Evolutionary conservation across 331 rosid genomes (phyloP).

Genomic region (Saraca asoca): DNA sequence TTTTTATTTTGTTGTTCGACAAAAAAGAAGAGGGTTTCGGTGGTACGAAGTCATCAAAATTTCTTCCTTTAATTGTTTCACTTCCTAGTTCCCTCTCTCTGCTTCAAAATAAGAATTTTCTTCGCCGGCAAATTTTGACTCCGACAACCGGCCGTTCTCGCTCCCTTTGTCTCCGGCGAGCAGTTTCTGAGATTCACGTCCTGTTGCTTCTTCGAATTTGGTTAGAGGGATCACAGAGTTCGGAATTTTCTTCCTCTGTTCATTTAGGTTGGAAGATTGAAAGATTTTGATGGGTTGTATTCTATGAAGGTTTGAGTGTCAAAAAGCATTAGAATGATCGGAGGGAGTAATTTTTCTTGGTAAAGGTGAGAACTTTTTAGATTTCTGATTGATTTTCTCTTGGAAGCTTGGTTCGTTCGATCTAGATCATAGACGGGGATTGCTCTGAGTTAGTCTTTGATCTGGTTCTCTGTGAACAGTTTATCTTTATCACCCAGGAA

Average conservation of each 20-base stretch:
- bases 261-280: constrained; percentile 22
- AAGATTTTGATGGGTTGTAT: constrained; percentile 10
- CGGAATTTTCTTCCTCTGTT: constrained; percentile 5
- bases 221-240: constrained; percentile 19
- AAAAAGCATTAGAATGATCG: constrained; percentile 14
- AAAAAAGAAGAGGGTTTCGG: constrained; percentile 12
- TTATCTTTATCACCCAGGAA: not conserved
- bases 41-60: constrained; percentile 18
- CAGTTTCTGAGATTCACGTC: not conserved
- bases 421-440: constrained; percentile 20
- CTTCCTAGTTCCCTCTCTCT: constrained; percentile 30
- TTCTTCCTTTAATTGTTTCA: constrained; percentile 30
- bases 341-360: constrained; percentile 7
- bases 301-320: constrained; percentile 26
- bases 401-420: not conserved
- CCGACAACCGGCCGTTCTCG: constrained; percentile 28
- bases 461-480: constrained; percentile 2
- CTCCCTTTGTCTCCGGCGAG: constrained; percentile 19
- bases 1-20: not conserved
- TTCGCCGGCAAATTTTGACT: constrained; percentile 42
- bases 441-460: constrained; percentile 13
- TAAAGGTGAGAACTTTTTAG: constrained; percentile 32
- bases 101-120: constrained; percentile 38
- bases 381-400: constrained; percentile 24
- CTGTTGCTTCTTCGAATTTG: constrained; percentile 15